Base-by-base conservation (phyloP, 257 asterid species). In the Petrea volubilis region DNA sequence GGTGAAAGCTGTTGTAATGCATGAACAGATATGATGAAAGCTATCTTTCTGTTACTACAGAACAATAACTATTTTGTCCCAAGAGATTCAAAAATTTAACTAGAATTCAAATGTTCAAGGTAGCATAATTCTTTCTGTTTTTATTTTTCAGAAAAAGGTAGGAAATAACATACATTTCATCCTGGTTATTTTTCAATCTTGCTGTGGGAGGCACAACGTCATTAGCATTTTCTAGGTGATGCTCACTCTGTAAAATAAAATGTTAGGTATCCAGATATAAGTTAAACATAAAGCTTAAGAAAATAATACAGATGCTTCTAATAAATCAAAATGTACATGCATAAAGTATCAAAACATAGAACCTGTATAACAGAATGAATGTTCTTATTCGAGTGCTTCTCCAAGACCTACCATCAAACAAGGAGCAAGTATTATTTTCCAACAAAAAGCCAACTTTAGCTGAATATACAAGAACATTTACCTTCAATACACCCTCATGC, bases 291-390 rank as follows among this genome's bases (percentile, higher is more conserved):
- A 74, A 71, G 49, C 33, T 63, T 34, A 68, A 31, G 12, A 38
- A 60, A 13, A 21, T 63, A 65, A 64, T 44, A 21, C 24, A 70
- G 71, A 59, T 61, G 53, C 40, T 33, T 20, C 20, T 29, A 58
- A 69, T 63, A 59, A 69, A 68, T 59, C 17, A 53, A 46, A 73
- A 40, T 46, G 59, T 29, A 68, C 38, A 41, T 10, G 60, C 49
- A 67, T 72, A 44, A 64, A 74, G 69, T 33, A 64, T 75, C 68
- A 72, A 23, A 53, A 61, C 31, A 67, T 28, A 53, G 72, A 78
- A 93, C 98, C 98, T 86, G 87, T 57, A 79, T 52, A 70, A 89
- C 68, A 57, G 91, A 31, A 77, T 90, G 88, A 57, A 93, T 80
- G 74, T 84, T 87, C 80, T 87, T 93, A 78, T 80, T 77, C 1